Conservation (phyloP, 1,284 basidiomycete genomes). For the Kwoniella shivajii region DNA sequence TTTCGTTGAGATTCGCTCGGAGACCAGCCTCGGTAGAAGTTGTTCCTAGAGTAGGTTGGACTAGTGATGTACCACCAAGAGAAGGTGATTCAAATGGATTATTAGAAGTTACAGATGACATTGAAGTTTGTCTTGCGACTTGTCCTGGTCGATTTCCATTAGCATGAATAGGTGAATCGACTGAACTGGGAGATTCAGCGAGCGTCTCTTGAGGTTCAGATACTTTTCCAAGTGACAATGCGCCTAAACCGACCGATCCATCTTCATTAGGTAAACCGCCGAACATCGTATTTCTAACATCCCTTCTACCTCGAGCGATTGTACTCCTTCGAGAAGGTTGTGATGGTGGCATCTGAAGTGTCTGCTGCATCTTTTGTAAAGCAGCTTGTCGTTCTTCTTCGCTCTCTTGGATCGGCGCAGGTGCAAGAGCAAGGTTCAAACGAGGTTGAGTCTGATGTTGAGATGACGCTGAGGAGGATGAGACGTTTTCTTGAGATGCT, state of each 20-base stretch:
- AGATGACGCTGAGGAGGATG: conserved; percentile 19
- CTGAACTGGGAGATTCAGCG: conserved; percentile 13
- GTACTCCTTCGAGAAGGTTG: conserved; percentile 50
- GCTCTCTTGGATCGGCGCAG: conserved; percentile 55
- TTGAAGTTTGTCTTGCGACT: conserved; percentile 31
- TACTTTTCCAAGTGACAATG: conserved; percentile 6
- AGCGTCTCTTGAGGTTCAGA: conserved; percentile 23
- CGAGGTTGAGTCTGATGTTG: conserved; percentile 18
- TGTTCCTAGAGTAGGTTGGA: conserved; percentile 5
- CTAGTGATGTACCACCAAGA: conserved; percentile 15
- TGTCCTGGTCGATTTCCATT: conserved; percentile 6
- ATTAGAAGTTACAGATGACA: conserved; percentile 35
- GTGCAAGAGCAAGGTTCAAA: conserved; percentile 52
- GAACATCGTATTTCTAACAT: conserved; percentile 57
- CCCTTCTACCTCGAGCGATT: conserved; percentile 55
- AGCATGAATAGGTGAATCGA: background rate
- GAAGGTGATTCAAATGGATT: conserved; percentile 51
- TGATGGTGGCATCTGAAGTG: conserved; percentile 46
- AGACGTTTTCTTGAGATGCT: conserved; percentile 29
- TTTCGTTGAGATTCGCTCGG: conserved; percentile 56
- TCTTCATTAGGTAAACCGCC: conserved; percentile 16
- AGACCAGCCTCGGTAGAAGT: conserved; percentile 40
- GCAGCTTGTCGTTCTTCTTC: conserved; percentile 57
- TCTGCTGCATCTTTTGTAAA: conserved; percentile 57
- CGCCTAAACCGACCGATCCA: conserved; percentile 5